A percentile compares a stretch with the other conserved stretches of the same genome.
phyloP scores from a whole-genome alignment of 2,329 filamentous ascomycete species.

The Penicillium janthinellum region DNA sequence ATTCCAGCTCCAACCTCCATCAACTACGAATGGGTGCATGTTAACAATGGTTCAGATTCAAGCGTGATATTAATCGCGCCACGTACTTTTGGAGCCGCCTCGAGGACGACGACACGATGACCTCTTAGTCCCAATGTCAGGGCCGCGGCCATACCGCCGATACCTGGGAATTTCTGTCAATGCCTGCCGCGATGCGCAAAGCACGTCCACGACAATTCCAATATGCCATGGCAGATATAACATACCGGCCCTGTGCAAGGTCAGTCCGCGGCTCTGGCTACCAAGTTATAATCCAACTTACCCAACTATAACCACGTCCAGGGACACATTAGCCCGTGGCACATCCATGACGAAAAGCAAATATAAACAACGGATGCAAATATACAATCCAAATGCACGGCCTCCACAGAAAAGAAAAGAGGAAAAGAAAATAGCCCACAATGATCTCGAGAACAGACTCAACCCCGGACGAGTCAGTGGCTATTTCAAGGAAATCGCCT shows the following conservation, averaged over 20 bases:
- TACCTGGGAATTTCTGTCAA: constrained; percentile 27
- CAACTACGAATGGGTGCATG: constrained; percentile 23
- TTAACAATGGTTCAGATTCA: constrained; percentile 3
- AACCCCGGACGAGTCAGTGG: background rate
- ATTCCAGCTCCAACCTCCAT: constrained; percentile 73
- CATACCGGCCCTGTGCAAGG: constrained; percentile 33
- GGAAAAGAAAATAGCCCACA: background rate
- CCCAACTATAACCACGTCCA: constrained; percentile 40
- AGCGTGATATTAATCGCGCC: background rate
- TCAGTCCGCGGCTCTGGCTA: constrained; percentile 9
- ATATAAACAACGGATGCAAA: background rate
- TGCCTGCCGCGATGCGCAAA: background rate
- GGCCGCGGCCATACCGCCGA: constrained; percentile 41
- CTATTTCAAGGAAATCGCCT: constrained; percentile 19
- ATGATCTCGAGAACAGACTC: background rate
- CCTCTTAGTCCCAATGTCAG: constrained; percentile 37
- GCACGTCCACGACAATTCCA: background rate
- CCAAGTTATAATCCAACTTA: constrained; percentile 18
- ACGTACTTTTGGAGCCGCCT: constrained; percentile 38
- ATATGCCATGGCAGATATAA: background rate
- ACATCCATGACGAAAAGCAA: constrained; percentile 21
- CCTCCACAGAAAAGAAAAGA: background rate
- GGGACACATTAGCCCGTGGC: constrained; percentile 29
- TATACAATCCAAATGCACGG: background rate
- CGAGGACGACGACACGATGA: constrained; percentile 36